Conservation (phyloP, 345 rosid species). For the Syzygium grande region DNA sequence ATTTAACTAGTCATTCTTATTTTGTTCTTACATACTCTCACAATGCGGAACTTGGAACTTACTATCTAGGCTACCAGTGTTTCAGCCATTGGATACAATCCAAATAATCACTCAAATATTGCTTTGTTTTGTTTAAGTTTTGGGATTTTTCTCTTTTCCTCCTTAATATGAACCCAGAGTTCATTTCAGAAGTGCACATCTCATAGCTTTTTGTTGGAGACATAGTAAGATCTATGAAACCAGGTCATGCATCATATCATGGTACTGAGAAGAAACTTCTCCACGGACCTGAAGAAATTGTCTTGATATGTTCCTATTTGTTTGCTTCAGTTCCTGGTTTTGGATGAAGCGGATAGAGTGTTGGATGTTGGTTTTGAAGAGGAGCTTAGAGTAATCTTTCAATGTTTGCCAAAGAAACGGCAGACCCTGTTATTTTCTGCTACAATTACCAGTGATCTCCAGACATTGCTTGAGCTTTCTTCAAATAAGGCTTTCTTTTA, state of each 20-base stretch:
- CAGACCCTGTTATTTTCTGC: conserved; percentile 93
- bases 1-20: not conserved
- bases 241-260: not conserved
- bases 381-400: conserved; percentile 59
- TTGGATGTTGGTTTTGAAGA: conserved; percentile 95
- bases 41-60: not conserved
- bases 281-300: not conserved
- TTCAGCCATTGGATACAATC: not conserved
- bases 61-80: not conserved
- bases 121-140: not conserved
- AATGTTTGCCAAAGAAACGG: conserved; percentile 63
- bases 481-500: conserved; percentile 87
- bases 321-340: conserved; percentile 54
- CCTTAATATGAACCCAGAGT: not conserved
- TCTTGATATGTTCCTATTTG: not conserved
- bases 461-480: conserved; percentile 62
- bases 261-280: too few relatives aligned
- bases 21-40: not conserved
- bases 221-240: not conserved
- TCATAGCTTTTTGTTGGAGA: not conserved
- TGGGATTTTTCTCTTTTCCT: not conserved
- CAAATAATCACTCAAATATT: not conserved
- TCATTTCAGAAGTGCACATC: not conserved
- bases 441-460: conserved; percentile 79
- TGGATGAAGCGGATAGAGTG: conserved; percentile 98